phyloP scores from a whole-genome alignment of 805 yeast species.

The Cyberlindnera xylosilytica region DNA sequence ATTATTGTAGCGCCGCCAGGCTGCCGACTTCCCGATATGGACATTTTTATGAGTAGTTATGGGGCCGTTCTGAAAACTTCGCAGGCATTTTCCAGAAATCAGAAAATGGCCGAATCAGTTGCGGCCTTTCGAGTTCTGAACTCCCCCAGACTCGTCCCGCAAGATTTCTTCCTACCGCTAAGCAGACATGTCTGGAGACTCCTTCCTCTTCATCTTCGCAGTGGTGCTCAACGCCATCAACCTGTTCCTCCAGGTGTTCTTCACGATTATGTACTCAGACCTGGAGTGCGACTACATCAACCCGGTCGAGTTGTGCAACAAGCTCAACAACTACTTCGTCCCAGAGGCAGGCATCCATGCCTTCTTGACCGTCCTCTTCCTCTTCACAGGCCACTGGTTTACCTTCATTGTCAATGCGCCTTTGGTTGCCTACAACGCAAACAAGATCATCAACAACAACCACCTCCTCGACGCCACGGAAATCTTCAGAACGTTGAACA shows the following conservation, averaged over 20 bases:
- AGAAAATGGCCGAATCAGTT: too few species aligned
- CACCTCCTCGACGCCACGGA: conserved; percentile 95
- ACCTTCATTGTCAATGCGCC: conserved; percentile 82
- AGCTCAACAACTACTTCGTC: conserved; percentile 80
- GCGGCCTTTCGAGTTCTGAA: too few species aligned
- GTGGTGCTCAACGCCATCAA: conserved; percentile 68
- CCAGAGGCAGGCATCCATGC: conserved; percentile 91
- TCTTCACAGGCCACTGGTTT: conserved; percentile 91
- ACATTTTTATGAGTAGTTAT: too few species aligned
- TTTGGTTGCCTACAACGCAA: conserved; percentile 75
- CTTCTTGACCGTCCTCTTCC: conserved; percentile 61
- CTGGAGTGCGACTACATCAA: conserved; percentile 95
- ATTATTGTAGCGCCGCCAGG: too few species aligned
- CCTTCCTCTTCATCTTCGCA: conserved; percentile 15
- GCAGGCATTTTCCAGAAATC: too few species aligned
- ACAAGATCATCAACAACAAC: conserved; percentile 74
- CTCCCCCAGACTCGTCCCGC: too few species aligned
- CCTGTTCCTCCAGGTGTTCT: conserved; percentile 88
- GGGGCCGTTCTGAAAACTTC: too few species aligned
- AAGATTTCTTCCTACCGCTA: too few species aligned
- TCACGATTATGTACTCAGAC: conserved; percentile 93
- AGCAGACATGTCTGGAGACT: conserved; percentile 10
- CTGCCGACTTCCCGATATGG: too few species aligned
- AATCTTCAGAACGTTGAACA: conserved; percentile 89
- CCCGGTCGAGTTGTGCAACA: conserved; percentile 94